Conservation (phyloP, 2,329 filamentous ascomycete species). For the Lecanicillium sp. region DNA sequence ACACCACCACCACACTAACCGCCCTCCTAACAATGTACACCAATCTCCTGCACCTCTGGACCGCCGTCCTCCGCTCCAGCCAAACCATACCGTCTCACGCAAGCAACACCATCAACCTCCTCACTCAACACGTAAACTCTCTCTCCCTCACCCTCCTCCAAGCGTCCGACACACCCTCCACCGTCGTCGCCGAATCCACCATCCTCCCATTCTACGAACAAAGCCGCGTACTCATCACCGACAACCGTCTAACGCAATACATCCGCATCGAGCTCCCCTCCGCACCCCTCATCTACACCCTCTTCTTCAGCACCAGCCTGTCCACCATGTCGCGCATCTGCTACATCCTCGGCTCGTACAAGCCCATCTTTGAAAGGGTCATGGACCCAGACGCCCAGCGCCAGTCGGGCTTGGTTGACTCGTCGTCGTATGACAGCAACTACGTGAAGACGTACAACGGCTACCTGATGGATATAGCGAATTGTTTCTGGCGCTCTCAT, state of each 20-base stretch:
- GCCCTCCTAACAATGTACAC: slow-evolving; percentile 61
- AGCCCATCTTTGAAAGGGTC: slow-evolving; percentile 62
- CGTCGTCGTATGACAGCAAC: slow-evolving; percentile 42
- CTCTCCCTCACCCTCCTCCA: slow-evolving; percentile 55
- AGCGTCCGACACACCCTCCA: slow-evolving; percentile 31
- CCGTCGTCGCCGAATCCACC: slow-evolving; percentile 45
- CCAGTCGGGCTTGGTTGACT: slow-evolving; percentile 23
- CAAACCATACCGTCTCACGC: slow-evolving; percentile 26
- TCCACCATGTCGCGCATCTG: slow-evolving; percentile 61
- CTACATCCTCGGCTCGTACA: slow-evolving; percentile 62
- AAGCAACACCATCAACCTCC: slow-evolving; percentile 27
- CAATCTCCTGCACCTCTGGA: slow-evolving; percentile 54
- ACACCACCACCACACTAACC: slow-evolving; percentile 42
- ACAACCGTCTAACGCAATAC: slow-evolving; percentile 38
- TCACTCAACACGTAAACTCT: slow-evolving; percentile 42
- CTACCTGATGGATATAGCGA: slow-evolving; percentile 81
- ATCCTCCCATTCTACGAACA: slow-evolving; percentile 65
- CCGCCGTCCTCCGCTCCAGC: slow-evolving; percentile 31
- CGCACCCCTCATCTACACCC: slow-evolving; percentile 57
- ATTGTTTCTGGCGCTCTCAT: slow-evolving; percentile 69
- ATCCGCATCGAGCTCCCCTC: slow-evolving; percentile 63
- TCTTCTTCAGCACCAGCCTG: slow-evolving; percentile 58
- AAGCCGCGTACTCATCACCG: slow-evolving; percentile 46
- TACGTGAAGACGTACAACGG: slow-evolving; percentile 70
- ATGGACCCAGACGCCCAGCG: slow-evolving; percentile 33